Conservation (phyloP, 2,329 filamentous ascomycete genomes). For the Aspergillus thermomutatus region DNA sequence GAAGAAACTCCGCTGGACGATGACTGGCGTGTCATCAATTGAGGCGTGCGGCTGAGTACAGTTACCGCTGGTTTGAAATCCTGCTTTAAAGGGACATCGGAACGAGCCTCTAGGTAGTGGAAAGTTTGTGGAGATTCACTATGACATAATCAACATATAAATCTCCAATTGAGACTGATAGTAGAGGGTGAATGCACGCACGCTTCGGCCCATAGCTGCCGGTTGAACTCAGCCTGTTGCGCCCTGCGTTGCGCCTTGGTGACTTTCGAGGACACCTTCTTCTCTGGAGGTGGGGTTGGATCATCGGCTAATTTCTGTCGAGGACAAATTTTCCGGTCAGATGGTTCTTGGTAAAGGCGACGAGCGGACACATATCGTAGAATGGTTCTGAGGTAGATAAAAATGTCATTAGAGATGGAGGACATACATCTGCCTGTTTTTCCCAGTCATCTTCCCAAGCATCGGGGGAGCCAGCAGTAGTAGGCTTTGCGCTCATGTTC, state of each 20-base stretch:
- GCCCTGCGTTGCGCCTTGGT: slow-evolving; percentile 75
- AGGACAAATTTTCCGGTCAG: slow-evolving; percentile 2
- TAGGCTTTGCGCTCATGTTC: slow-evolving; percentile 45
- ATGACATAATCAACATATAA: slow-evolving; percentile 1
- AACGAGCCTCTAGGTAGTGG: slow-evolving; percentile 68
- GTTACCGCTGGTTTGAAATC: slow-evolving; percentile 80
- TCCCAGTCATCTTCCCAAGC: slow-evolving; percentile 97
- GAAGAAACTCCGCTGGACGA: slow-evolving; percentile 38
- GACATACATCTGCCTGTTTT: slow-evolving; percentile 64
- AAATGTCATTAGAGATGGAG: not conserved
- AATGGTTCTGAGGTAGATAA: not conserved
- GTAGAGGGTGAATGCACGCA: slow-evolving; percentile 38
- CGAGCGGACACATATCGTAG: not conserved
- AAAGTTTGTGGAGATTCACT: slow-evolving; percentile 73
- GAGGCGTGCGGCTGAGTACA: slow-evolving; percentile 79
- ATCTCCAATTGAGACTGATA: not conserved
- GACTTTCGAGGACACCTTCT: slow-evolving; percentile 52
- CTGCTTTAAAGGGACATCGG: slow-evolving; percentile 61
- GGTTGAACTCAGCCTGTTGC: slow-evolving; percentile 78
- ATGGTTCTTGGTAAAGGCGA: not conserved
- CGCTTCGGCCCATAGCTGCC: slow-evolving; percentile 86
- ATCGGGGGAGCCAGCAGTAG: slow-evolving; percentile 57
- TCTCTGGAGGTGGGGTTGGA: slow-evolving; percentile 40
- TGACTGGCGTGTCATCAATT: slow-evolving; percentile 58
- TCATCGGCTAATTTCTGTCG: slow-evolving; percentile 38